Base-by-base conservation (phyloP, 225 moss, liverwort and hornwort genomes). In the Bryoerythrophyllum caledonicum region DNA sequence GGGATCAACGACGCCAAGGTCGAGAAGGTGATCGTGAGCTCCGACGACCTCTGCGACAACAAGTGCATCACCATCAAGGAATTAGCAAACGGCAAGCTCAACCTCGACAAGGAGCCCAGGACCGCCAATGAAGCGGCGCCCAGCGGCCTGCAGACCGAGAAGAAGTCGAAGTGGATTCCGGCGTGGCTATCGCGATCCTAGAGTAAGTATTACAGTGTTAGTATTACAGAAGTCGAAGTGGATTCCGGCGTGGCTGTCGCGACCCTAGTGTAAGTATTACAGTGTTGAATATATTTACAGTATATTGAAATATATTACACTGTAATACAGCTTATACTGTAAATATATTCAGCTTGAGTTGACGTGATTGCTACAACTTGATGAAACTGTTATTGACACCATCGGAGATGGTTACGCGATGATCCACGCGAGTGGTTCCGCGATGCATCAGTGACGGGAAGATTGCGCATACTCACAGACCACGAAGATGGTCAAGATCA, bases 11-110 rank as follows among this genome's bases (percentile, higher is more conserved):
- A 28, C n/a, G 53, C 73, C 24, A 67, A 63, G 13, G 63, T 67
- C 1, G 57, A 27, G 52, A 64, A 78, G 12, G 16, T 82, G 14
- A 25, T 41, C 52, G 63, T 87, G 51, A 84, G 79, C 67, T 84
- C 87, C 27, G 87, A 87, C 71, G 87, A 87, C n/a, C 68, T 84
- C 28, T 79, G 76, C 10, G 84, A 82, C 34, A 23, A 58, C 79
- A 79, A 76, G 30, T 51, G 67, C 79, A 82, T 87, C n/a, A 79
- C 71, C 16, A 67, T 87, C 76, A 81, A 70, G 74, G 87, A 79
- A n/a, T n/a, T n/a, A 74, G 82, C 63, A 13, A 28, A 62, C 14
- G 84, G 87, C 44, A 82, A 76, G 19, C 61, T 87, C 14, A 48
- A 46, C 11, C 20, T 74, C 28, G 65, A 73, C 54, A 83, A 53